Evolutionary conservation across 176 grass and related monocot species (phyloP).

Genomic region (Cenchrus purpureus): DNA sequence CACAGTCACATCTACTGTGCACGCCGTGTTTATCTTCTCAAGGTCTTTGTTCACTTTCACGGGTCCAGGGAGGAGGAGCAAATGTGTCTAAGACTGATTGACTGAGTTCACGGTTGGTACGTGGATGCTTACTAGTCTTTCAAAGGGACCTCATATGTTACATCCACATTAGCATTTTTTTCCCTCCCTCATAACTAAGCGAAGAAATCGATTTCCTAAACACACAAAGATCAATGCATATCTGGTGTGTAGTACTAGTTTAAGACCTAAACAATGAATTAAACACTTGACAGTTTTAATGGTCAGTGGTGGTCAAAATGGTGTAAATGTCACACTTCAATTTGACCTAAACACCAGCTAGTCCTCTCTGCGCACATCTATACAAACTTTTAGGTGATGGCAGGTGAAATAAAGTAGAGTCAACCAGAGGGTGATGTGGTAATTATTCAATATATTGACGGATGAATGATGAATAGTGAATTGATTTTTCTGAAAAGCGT

Average conservation of each 20-base stretch:
- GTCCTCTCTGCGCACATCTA: no score
- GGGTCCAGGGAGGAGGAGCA: neutral
- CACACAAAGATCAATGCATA: no score
- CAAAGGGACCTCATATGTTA: neutral
- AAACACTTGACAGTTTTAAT: no score
- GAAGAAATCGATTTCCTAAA: neutral
- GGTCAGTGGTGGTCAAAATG: no score
- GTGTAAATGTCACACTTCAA: no score
- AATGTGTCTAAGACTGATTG: neutral
- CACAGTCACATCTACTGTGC: neutral
- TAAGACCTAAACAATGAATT: no score
- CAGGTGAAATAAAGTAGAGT: neutral
- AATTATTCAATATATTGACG: no score
- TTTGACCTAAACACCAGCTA: no score
- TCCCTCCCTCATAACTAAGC: neutral
- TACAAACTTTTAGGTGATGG: no score
- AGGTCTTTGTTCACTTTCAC: neutral
- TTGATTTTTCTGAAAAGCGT: no score
- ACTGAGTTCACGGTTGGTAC: neutral
- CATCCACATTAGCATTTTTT: neutral
- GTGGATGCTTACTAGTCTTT: neutral
- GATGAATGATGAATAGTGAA: no score
- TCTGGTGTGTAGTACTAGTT: neutral
- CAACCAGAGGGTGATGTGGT: no score
- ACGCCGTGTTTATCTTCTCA: neutral